Evolutionary conservation across 164 flowering plant genomes (phyloP), one percentile per base, ranked within the genome.

Genomic region (Echeveria elegans): DNA sequence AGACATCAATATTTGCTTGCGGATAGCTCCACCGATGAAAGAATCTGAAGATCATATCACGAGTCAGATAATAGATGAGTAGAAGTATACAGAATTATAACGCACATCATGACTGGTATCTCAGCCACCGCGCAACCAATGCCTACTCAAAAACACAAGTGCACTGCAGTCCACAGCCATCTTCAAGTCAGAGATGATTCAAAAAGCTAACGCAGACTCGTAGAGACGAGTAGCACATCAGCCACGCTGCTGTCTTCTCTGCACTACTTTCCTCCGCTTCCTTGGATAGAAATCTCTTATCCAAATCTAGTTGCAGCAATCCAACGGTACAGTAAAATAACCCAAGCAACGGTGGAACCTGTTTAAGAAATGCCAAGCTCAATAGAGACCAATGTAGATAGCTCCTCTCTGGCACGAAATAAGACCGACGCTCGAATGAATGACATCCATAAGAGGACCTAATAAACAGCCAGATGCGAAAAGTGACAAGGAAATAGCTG

Each of bases 21-120:
- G 98, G 96, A 74, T 93, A 93, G 69, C 80, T 79, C 97, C 98
- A 93, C 2, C 90, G 86, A 63, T 88, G 79, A 65, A 83, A 87
- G 28, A 80, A 73, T 80, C 98, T 90, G 87, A 63, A 69, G 19
- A 64, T 40, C 5, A 53, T 15, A 18, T 37, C 9, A 37, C 12
- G 67, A 24, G 60, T 37, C 45, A 58, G 31, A 64, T 26, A 41
- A 47, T 34, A 58, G 31, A 30, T 18, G 3, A 19, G 11, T 30
- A 11, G 2, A 63, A 24, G 14, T 6, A 7, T 23, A 24, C 26
- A 52, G 29, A 2, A 30, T 11, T 2, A 7, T 24, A 16, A 24
- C 10, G 43, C 82, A 88, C 98, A 86, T 87, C 81, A 90, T 88
- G n/a, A 93, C 31, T 31, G 96, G 97, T 73, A 90, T 83, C 72